phyloP scores from a whole-genome alignment of 192 early-diverging fungal species.

The Phlyctochytrium planicorne region DNA sequence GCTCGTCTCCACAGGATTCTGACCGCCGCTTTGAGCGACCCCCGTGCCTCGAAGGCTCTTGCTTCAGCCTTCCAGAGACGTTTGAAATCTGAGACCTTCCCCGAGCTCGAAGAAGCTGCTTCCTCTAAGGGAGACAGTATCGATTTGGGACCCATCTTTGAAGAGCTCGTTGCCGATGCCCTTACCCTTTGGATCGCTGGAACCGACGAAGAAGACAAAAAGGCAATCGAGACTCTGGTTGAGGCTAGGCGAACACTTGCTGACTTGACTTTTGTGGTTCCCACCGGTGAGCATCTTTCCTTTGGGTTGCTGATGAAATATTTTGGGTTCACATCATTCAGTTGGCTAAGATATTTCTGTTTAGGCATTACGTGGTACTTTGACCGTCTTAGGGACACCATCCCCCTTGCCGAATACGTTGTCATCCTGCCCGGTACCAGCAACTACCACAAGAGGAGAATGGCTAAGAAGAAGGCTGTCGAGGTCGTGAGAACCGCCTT shows the following conservation, averaged over 20 bases:
- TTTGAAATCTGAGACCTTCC: constrained; percentile 17
- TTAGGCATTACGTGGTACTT: constrained; percentile 21
- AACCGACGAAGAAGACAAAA: constrained; percentile 3
- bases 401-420: constrained; percentile 17
- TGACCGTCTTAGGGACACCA: constrained; percentile 11
- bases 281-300: constrained; percentile 15
- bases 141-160: constrained; percentile 18
- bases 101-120: constrained; percentile 15
- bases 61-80: constrained; percentile 1
- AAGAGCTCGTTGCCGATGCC: constrained; percentile 17
- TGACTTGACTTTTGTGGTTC: constrained; percentile 18
- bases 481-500: neutral
- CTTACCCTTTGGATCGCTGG: constrained; percentile 18
- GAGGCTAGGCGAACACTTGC: constrained; percentile 16
- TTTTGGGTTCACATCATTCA: neutral
- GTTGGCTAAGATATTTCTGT: neutral
- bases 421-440: constrained; percentile 12
- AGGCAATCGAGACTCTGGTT: constrained; percentile 6
- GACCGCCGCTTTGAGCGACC: constrained; percentile 1
- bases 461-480: constrained; percentile 15
- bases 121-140: constrained; percentile 5
- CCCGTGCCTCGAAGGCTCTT: neutral
- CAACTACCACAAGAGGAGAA: constrained; percentile 8
- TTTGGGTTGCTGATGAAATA: too few relatives aligned
- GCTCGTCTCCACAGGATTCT: neutral